Conservation (phyloP, 345 rosid species). For the Rhizophora apiculata region DNA sequence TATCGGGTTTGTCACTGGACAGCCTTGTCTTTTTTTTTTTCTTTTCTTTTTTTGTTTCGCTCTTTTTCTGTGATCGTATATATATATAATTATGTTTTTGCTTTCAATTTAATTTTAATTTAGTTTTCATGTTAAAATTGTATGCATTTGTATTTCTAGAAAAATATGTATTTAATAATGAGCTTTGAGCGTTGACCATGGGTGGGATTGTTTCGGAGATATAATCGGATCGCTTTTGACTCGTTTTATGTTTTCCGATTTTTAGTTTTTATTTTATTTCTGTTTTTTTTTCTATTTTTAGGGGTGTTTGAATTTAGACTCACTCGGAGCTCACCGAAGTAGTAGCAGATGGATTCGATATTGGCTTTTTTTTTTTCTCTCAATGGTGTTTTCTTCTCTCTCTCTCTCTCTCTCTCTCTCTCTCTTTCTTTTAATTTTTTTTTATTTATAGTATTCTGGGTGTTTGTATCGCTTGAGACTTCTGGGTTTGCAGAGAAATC, state of each 20-base stretch:
- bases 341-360: constrained; percentile 38
- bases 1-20: too few relatives aligned
- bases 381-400: not conserved
- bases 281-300: constrained; percentile 19
- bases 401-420: not conserved
- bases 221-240: constrained; percentile 59
- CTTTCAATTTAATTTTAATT: too few relatives aligned
- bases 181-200: constrained; percentile 19
- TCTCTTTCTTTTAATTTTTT: constrained; percentile 8
- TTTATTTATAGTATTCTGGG: not conserved
- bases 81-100: too few relatives aligned
- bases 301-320: constrained; percentile 33
- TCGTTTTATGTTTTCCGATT: constrained; percentile 18
- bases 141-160: too few relatives aligned
- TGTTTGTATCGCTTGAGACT: not conserved
- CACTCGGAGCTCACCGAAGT: constrained; percentile 30
- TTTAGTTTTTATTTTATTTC: not conserved
- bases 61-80: too few relatives aligned
- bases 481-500: constrained; percentile 11
- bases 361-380: constrained; percentile 8
- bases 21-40: too few relatives aligned
- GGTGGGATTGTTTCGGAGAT: constrained; percentile 30
- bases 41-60: too few relatives aligned
- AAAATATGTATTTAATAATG: not conserved
- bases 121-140: too few relatives aligned